Percentiles rank a stretch among this genome's conserved stretches.
These are phyloP conservation scores for Herpetospermum pedunculosum DNA, from an alignment of 306 rosid species.

Conservation along the genomic window DNA sequence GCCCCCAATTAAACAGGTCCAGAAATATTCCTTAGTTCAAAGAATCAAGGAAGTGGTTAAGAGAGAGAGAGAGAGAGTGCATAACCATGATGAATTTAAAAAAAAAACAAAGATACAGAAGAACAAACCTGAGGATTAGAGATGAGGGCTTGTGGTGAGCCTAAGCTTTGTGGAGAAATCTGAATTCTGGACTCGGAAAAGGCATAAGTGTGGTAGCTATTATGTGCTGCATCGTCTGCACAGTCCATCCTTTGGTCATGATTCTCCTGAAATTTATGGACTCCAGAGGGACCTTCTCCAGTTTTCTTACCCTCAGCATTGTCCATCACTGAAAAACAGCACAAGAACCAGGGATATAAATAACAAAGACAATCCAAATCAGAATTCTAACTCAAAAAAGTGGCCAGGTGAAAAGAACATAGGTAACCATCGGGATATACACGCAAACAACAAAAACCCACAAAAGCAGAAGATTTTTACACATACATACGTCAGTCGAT, in stretches of 20 bases:
- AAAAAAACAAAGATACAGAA: background rate
- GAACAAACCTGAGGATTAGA: constrained; percentile 35
- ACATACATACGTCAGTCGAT: background rate
- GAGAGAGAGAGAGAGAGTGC: background rate
- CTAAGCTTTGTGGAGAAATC: constrained; percentile 11
- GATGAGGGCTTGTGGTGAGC: constrained; percentile 9
- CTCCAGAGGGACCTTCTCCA: constrained; percentile 40
- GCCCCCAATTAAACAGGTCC: constrained; percentile 2
- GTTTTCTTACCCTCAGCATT: constrained; percentile 24
- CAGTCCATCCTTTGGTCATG: constrained; percentile 24
- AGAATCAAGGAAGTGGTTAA: background rate
- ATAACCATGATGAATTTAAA: background rate
- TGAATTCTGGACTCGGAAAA: constrained; percentile 19
- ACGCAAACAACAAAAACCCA: background rate
- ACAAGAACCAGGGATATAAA: background rate
- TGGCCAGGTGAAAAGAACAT: background rate
- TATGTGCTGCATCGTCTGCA: constrained; percentile 7
- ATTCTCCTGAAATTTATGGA: constrained; percentile 15
- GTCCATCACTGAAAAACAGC: constrained; percentile 30
- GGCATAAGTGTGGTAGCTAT: background rate
- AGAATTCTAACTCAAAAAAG: background rate
- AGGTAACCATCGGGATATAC: background rate
- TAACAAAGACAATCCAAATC: constrained; percentile 8
- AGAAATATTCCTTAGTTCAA: background rate
- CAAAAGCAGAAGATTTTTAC: background rate